phyloP scores from a whole-genome alignment of 768 basidiomycete species.

The Myochromella boudieri region DNA sequence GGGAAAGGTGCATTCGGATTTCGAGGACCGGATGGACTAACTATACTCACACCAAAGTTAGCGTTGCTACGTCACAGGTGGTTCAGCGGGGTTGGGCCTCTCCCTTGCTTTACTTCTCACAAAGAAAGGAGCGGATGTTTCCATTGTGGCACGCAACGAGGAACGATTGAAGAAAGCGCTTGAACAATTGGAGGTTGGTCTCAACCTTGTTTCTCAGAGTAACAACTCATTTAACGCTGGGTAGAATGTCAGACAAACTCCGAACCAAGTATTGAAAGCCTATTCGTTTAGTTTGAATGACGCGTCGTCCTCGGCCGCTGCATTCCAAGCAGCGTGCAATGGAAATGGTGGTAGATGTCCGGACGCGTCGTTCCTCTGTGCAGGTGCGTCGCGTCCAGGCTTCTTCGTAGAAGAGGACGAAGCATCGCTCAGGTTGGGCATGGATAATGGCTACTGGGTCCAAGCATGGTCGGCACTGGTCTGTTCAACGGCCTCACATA shows the following conservation, averaged over 20 bases:
- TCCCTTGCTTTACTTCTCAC: constrained; percentile 70
- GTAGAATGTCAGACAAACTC: constrained; percentile 53
- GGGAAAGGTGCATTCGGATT: constrained; percentile 30
- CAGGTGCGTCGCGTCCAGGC: constrained; percentile 68
- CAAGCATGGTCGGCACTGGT: constrained; percentile 62
- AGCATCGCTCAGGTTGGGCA: constrained; percentile 49
- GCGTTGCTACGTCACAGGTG: constrained; percentile 90
- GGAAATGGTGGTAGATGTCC: constrained; percentile 60
- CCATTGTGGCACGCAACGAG: constrained; percentile 81
- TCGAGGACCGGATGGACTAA: neutral
- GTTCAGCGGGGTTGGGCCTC: constrained; percentile 82
- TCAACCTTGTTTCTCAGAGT: constrained; percentile 37
- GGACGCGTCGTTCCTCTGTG: constrained; percentile 78
- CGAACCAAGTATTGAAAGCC: constrained; percentile 59
- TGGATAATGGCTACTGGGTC: constrained; percentile 46
- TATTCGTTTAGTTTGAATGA: constrained; percentile 68
- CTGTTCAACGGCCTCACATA: constrained; percentile 41
- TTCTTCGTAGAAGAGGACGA: constrained; percentile 74
- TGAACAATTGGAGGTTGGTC: constrained; percentile 61
- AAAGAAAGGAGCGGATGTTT: constrained; percentile 74
- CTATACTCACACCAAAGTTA: constrained; percentile 24
- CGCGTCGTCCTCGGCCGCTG: constrained; percentile 51
- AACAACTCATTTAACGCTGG: neutral
- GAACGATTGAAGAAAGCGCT: constrained; percentile 64
- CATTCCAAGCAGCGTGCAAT: constrained; percentile 59